Evolutionary conservation across 306 rosid genomes (phyloP).

Genomic region (Sicyos edulis): DNA sequence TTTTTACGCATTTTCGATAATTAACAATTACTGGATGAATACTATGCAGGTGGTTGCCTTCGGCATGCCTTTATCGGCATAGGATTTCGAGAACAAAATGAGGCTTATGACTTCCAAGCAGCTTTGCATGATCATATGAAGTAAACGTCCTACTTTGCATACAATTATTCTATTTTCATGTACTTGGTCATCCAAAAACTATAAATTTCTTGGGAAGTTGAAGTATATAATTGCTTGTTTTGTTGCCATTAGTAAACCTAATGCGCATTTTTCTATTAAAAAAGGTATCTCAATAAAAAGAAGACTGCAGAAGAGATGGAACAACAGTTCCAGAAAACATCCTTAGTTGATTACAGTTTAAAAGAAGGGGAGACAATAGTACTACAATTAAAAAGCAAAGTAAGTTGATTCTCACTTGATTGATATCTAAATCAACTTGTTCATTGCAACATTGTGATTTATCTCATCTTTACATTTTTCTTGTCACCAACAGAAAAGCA

Average conservation of each 20-base stretch:
- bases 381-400: conserved; percentile 72
- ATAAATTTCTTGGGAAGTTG: not conserved
- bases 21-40: not conserved
- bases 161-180: conserved; percentile 18
- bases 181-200: not conserved
- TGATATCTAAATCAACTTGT: not conserved
- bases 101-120: conserved; percentile 98
- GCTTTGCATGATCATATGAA: no score
- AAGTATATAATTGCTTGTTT: no score
- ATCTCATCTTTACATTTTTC: not conserved
- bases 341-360: conserved; percentile 82
- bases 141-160: conserved; percentile 45
- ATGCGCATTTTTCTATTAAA: conserved; percentile 15
- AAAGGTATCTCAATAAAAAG: conserved; percentile 84
- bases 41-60: conserved; percentile 67
- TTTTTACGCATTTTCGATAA: not conserved
- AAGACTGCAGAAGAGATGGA: conserved; percentile 97
- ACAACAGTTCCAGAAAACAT: conserved; percentile 73
- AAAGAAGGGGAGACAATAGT: conserved; percentile 95
- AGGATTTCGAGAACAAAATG: conserved; percentile 93
- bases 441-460: no score
- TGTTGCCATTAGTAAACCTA: no score
- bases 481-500: conserved; percentile 50
- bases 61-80: conserved; percentile 94
- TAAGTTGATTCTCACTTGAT: conserved; percentile 29